Evolutionary conservation across 441 rosid genomes (phyloP), one percentile per base, ranked within the genome.

Genomic region (Pelargonium citronellum): DNA sequence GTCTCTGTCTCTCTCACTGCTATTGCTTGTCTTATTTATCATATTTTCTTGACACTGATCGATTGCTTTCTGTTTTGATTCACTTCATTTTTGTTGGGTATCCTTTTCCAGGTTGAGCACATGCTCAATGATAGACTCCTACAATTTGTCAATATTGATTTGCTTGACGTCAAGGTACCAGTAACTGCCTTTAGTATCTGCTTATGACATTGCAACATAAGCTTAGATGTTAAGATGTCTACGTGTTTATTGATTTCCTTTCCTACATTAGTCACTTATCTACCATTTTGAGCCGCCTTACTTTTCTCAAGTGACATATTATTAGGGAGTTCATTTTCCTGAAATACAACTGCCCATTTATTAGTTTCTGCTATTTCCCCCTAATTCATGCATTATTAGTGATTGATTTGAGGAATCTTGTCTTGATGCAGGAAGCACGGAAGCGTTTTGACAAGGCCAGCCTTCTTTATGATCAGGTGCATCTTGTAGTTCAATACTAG

Each of bases 391-490:
- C 1, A 37, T 37, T 60, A 22, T 60, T 20, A 22, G 27, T 60
- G n/a, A 60, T 12, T 24, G 24, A 63, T 51, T 78, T 80, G 71
- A 79, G 74, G 71, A 69, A 74, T 78, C 55, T 64, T 77, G 63
- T 63, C 72, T 83, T 76, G 47, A 53, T 78, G 83, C 91, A 96
- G 97, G 99, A 96, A 91, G 98, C 96, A 63, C 87, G 97, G 76
- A 92, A 90, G 83, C 85, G 87, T 65, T 95, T 96, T 86, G 99
- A 96, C 85, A 96, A 93, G 86, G 93, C 97, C 74, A 87, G 96
- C 79, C 89, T 96, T 78, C 78, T 85, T 67, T 96, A 96, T 72
- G 98, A 96, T 73, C 99, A 96, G 99, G 99, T 93, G 60, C 63
- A 37, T 71, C 10, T 60, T n/a, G 64, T 22, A 60, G 15, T 24